Evolutionary conservation across 2,329 filamentous ascomycete genomes (phyloP).

Genomic region (Fusarium oxysporum): DNA sequence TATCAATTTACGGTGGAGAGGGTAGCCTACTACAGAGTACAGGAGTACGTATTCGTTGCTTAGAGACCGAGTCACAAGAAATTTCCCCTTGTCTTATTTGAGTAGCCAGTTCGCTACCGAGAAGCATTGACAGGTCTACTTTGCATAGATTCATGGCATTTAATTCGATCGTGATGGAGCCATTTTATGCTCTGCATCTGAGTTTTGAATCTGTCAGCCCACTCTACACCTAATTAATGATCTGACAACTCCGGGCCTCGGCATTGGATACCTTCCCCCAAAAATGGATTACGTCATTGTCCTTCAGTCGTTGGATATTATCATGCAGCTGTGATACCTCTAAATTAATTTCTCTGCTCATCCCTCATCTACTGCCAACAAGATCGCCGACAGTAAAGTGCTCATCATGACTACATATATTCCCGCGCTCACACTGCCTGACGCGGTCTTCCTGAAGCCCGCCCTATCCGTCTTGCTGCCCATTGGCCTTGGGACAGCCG

Average conservation of each 20-base stretch:
- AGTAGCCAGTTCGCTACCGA: constrained; percentile 29
- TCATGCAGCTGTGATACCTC: not conserved
- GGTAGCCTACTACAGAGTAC: not conserved
- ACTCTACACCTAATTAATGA: constrained; percentile 15
- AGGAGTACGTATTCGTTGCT: constrained; percentile 4
- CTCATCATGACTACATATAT: constrained; percentile 81
- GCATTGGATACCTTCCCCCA: not conserved
- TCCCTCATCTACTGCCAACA: not conserved
- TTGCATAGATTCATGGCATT: not conserved
- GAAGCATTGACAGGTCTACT: constrained; percentile 1
- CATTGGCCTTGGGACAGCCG: constrained; percentile 76
- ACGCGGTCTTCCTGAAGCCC: constrained; percentile 76
- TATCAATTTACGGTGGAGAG: constrained; percentile 1
- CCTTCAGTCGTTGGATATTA: constrained; percentile 14
- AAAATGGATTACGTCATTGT: constrained; percentile 44
- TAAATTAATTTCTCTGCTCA: not conserved
- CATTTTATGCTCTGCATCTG: constrained; percentile 21
- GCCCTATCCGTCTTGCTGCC: constrained; percentile 81
- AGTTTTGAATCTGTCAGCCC: constrained; percentile 26
- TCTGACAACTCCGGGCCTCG: constrained; percentile 13
- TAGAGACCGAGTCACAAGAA: constrained; percentile 7
- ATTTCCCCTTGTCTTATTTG: constrained; percentile 18
- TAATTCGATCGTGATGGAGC: constrained; percentile 22
- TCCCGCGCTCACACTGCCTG: constrained; percentile 80
- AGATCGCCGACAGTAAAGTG: not conserved